A percentile compares a stretch with the other conserved stretches of the same genome.
Evolutionary conservation across 2,329 filamentous ascomycete species (phyloP).

Genomic region (Colletotrichum sp.): DNA sequence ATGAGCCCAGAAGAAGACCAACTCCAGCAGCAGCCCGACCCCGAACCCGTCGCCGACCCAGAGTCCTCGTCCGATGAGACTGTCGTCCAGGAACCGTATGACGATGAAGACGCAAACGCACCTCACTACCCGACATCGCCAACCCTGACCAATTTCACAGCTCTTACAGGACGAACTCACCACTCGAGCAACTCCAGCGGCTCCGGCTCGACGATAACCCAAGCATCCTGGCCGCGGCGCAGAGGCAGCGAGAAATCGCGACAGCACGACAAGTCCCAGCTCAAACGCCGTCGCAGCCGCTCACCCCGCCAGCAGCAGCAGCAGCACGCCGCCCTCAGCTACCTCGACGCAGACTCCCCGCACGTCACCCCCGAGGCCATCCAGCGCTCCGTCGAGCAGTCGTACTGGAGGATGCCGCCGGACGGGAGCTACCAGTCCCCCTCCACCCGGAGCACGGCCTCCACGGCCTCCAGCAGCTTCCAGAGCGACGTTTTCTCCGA

Average conservation of each 20-base stretch:
- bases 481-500: constrained; percentile 49
- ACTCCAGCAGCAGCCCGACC: neutral
- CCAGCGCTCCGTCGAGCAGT: constrained; percentile 33
- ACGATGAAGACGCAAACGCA: neutral
- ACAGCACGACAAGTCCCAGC: constrained; percentile 21
- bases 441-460: constrained; percentile 34
- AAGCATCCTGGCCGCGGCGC: constrained; percentile 27
- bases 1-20: neutral
- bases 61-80: constrained; percentile 16
- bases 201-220: constrained; percentile 45
- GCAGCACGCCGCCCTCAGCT: constrained; percentile 48
- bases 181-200: constrained; percentile 43
- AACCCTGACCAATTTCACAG: constrained; percentile 30
- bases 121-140: constrained; percentile 28
- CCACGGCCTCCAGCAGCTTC: constrained; percentile 58
- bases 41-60: neutral
- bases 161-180: constrained; percentile 30
- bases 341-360: constrained; percentile 64
- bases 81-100: neutral
- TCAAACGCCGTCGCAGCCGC: constrained; percentile 17
- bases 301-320: constrained; percentile 5
- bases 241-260: constrained; percentile 12
- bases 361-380: constrained; percentile 40
- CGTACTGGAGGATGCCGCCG: constrained; percentile 28
- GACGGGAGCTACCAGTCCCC: constrained; percentile 28